Base-by-base conservation (phyloP, 164 flowering plant species). In the Macadamia tetraphylla region DNA sequence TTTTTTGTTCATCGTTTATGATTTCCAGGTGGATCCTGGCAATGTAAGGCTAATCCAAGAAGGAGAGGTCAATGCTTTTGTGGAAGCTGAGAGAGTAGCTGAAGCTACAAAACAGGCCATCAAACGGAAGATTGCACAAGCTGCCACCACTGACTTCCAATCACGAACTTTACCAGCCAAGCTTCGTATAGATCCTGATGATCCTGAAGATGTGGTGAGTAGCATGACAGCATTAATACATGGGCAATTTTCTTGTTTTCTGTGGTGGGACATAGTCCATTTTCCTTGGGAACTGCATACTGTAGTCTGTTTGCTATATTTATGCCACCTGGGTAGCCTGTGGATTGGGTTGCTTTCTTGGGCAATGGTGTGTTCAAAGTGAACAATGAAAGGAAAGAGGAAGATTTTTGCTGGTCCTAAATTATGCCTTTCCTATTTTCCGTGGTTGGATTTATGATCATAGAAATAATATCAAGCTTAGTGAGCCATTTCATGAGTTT, bases 151-250 rank as follows among this genome's bases (percentile, higher is more conserved):
- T 52, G 91, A 89, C 61, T 83, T 85, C 70, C 88, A 92, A 68
- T 81, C 97, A 13, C 76, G 80, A 73, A 84, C 69, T 66, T 67
- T 94, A 73, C 99, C 99, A 52, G 84, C 89, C 59, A 94, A 94
- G 78, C 98, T 94, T 68, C 91, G 83, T 6, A 89, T 92, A 72
- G 87, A 89, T 12, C 87, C 97, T 62, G 82, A 86, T 68, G 98
- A 94, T 77, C 86, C 98, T 31, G 99, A 94, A 81, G 97, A 94
- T 77, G 97, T 94, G 90, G 99, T 94, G 67, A 79, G 91, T 73
- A 52, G n/a, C 29, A 14, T 64, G 49, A 40, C 1, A 52, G n/a
- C 29, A 14, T 60, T 58, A 40, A 9, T 32, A 8, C 51, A 53
- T 53, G 57, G 1, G 17, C 15, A 6, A 14, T 53, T 17, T 46